A percentile compares a stretch with the other conserved stretches of the same genome.
Evolutionary conservation across 805 yeast genomes (phyloP).

Genomic region (Maudiozyma bulderi): DNA sequence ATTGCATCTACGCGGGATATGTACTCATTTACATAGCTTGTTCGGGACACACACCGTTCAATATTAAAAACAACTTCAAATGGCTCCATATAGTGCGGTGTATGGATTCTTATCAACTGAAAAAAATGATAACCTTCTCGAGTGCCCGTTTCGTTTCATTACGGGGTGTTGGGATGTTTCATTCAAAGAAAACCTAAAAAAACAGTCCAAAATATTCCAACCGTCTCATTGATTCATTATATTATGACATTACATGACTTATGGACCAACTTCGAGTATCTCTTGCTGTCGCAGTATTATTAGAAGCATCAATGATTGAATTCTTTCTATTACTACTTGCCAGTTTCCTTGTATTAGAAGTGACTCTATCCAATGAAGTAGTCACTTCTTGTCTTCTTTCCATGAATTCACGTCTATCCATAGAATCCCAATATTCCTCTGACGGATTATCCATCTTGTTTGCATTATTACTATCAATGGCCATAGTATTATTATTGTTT

Average conservation of each 20-base stretch:
- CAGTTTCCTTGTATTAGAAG: background rate
- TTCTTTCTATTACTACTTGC: background rate
- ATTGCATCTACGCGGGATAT: too few species aligned
- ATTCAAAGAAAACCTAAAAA: background rate
- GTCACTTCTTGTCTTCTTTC: constrained; percentile 14
- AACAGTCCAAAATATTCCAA: background rate
- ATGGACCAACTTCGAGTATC: constrained; percentile 25
- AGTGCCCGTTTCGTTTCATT: too few species aligned
- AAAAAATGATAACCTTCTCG: too few species aligned
- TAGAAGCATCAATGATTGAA: background rate
- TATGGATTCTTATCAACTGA: too few species aligned
- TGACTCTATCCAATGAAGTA: constrained; percentile 1
- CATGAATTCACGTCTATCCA: constrained; percentile 23
- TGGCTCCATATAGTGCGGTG: too few species aligned
- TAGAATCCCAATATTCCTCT: constrained; percentile 12
- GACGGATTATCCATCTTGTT: background rate
- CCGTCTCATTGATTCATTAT: background rate
- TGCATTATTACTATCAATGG: background rate
- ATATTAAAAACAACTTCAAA: too few species aligned
- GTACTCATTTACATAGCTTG: too few species aligned
- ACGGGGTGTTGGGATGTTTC: too few species aligned
- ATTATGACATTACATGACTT: background rate
- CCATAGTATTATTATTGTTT: background rate
- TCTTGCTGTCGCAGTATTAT: constrained; percentile 5
- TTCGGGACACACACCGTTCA: too few species aligned